These are phyloP conservation scores for Claviceps digitariae DNA, from an alignment of 2,329 filamentous ascomycete species.

Conservation along the genomic window DNA sequence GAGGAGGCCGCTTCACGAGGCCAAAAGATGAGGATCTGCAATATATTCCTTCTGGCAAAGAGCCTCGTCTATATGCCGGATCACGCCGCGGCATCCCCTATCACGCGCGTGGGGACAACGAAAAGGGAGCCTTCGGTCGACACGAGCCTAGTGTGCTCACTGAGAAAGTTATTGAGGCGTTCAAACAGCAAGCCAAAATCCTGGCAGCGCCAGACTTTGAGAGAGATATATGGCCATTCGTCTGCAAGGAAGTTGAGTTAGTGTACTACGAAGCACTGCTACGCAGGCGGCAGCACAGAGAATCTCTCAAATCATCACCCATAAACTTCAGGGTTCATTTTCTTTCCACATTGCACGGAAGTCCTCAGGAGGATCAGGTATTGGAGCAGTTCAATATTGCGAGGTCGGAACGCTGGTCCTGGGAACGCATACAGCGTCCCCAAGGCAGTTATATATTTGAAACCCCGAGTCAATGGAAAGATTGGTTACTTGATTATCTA, in stretches of 20 bases:
- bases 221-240: constrained; percentile 1
- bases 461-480: not conserved
- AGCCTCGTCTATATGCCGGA: constrained; percentile 4
- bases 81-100: constrained; percentile 6
- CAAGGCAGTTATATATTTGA: not conserved
- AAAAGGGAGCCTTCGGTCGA: constrained; percentile 1
- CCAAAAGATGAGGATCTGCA: not conserved
- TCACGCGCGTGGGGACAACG: constrained; percentile 5
- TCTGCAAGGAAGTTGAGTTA: constrained; percentile 3
- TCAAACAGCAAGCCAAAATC: not conserved
- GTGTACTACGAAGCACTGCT: constrained; percentile 5
- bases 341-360: not conserved
- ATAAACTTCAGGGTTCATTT: not conserved
- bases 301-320: not conserved
- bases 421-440: constrained; percentile 3
- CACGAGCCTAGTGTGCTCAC: constrained; percentile 3
- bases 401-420: constrained; percentile 3
- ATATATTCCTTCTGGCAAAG: constrained; percentile 1
- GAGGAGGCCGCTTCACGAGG: not conserved
- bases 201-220: not conserved
- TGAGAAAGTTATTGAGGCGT: not conserved
- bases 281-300: not conserved
- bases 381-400: constrained; percentile 2
- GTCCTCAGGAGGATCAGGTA: constrained; percentile 1
- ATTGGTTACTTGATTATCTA: constrained; percentile 2